Evolutionary conservation across 352 stramenopile species (phyloP).

Genomic region (Phytophthora kernoviae): DNA sequence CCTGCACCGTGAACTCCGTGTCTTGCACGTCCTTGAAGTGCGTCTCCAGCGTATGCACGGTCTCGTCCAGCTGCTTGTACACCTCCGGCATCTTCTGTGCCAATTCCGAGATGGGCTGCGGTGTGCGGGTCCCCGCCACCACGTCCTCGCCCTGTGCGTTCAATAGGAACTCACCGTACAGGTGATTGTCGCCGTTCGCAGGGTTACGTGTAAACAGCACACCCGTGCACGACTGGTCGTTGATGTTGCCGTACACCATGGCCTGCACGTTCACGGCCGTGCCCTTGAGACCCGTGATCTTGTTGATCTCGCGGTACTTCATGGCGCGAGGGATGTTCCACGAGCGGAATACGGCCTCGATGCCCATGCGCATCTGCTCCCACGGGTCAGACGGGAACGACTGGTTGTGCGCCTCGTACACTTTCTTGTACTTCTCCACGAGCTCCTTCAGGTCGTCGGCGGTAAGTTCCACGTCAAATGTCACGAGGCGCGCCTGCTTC

Average conservation of each 20-base stretch:
- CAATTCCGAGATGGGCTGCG: slow-evolving; percentile 31
- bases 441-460: slow-evolving; percentile 29
- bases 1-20: slow-evolving; percentile 30
- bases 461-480: slow-evolving; percentile 30
- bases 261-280: slow-evolving; percentile 31
- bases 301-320: slow-evolving; percentile 36
- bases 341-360: slow-evolving; percentile 32
- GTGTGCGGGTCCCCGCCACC: slow-evolving; percentile 28
- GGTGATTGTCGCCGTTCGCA: slow-evolving; percentile 26
- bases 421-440: slow-evolving; percentile 30
- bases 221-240: slow-evolving; percentile 27
- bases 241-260: slow-evolving; percentile 35
- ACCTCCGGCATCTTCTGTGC: slow-evolving; percentile 26
- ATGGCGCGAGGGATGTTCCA: slow-evolving; percentile 33
- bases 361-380: slow-evolving; percentile 34
- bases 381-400: slow-evolving; percentile 29
- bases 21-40: slow-evolving; percentile 35
- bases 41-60: slow-evolving; percentile 32
- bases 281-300: slow-evolving; percentile 31
- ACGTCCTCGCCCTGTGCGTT: slow-evolving; percentile 32
- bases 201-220: slow-evolving; percentile 34
- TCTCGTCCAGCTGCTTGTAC: slow-evolving; percentile 32
- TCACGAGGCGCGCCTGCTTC: slow-evolving; percentile 23
- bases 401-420: slow-evolving; percentile 26
- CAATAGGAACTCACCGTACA: slow-evolving; percentile 33